phyloP scores from a whole-genome alignment of 2,329 filamentous ascomycete genomes.

The Aspergillus ochraceoroseus region DNA sequence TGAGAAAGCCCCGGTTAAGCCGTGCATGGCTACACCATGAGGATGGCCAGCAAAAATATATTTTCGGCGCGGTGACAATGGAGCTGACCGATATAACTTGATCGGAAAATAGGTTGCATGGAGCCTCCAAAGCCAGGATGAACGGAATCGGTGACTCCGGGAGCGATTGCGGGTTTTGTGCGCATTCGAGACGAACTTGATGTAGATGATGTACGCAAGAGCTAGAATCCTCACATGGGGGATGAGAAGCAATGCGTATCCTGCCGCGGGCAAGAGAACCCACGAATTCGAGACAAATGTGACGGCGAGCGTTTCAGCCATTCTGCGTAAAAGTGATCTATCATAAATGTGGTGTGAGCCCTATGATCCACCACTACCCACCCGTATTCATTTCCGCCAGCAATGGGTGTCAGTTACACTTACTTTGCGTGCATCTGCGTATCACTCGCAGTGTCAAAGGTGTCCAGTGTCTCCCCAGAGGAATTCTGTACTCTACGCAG shows the following conservation, averaged over 20 bases:
- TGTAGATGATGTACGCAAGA: conserved; percentile 67
- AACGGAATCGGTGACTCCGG: conserved; percentile 67
- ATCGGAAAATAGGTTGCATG: conserved; percentile 83
- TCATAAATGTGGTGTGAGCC: too few species aligned
- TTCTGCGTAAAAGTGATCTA: conserved; percentile 13
- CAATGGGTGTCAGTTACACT: too few species aligned
- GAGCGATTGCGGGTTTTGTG: conserved; percentile 63
- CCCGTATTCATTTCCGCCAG: too few species aligned
- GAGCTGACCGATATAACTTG: conserved; percentile 68
- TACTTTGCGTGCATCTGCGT: conserved; percentile 10
- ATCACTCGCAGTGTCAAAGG: conserved; percentile 6
- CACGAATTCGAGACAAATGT: conserved; percentile 19
- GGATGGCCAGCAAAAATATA: conserved; percentile 90
- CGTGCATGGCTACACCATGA: conserved; percentile 83
- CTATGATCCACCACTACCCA: too few species aligned
- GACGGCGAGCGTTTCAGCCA: conserved; percentile 16
- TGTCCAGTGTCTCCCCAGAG: conserved; percentile 6
- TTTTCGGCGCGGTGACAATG: conserved; percentile 68
- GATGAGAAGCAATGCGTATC: conserved; percentile 77
- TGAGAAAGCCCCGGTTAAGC: conserved; percentile 73
- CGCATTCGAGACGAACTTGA: conserved; percentile 63
- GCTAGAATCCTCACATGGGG: conserved; percentile 70
- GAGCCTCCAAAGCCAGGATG: conserved; percentile 66
- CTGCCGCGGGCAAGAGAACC: conserved; percentile 56
- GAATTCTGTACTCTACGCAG: conserved; percentile 17